Evolutionary conservation across 2,329 filamentous ascomycete species (phyloP).

Genomic region (Colletotrichum sp.): DNA sequence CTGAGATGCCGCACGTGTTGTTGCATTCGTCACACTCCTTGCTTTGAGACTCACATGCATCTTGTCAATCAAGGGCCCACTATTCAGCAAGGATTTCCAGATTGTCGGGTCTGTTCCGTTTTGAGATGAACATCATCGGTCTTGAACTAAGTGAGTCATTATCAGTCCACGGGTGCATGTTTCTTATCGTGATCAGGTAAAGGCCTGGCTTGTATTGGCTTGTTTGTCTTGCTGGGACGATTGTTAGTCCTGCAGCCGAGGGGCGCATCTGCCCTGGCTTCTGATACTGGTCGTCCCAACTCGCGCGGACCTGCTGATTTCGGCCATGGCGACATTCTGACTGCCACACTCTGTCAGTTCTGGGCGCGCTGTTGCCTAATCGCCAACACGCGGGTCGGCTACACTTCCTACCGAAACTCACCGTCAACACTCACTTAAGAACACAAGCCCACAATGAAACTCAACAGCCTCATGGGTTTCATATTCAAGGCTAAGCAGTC

Average conservation of each 20-base stretch:
- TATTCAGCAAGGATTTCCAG: neutral
- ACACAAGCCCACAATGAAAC: neutral
- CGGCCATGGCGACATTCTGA: neutral
- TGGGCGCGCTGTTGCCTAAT: neutral
- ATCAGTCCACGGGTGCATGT: neutral
- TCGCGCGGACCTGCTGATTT: neutral
- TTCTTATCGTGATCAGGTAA: neutral
- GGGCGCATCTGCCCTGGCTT: neutral
- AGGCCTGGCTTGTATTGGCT: neutral
- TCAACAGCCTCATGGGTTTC: neutral
- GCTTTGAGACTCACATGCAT: neutral
- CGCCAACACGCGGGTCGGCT: accelerated
- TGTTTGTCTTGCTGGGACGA: accelerated
- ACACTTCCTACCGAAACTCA: neutral
- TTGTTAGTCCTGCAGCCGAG: neutral
- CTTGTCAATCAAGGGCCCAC: neutral
- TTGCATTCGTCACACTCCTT: neutral
- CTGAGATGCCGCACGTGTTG: neutral
- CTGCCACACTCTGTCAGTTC: neutral
- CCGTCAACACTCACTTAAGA: neutral
- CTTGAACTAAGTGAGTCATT: neutral
- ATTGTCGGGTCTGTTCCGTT: neutral
- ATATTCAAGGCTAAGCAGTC: accelerated
- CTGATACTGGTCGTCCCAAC: neutral
- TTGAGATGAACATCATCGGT: neutral